Evolutionary conservation across 306 rosid species (phyloP), one percentile per base, ranked within the genome.

Genomic region (Abrus pulchellus): DNA sequence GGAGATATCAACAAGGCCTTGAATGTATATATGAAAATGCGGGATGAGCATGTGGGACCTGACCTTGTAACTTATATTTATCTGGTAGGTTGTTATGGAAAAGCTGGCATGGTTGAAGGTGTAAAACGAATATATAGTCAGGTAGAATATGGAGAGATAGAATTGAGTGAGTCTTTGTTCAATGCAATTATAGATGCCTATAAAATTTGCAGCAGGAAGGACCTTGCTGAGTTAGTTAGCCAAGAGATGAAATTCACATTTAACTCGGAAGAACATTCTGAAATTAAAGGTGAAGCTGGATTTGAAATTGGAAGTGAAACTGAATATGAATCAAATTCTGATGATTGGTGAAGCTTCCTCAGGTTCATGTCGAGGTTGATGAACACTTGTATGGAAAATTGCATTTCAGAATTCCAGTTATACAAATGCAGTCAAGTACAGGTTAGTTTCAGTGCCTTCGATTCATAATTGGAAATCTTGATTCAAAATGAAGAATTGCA

Each of bases 61-160:
- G 99, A 95, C 80, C 49, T 93, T 49, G 93, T 89, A 48, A 93
- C 98, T 0, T 74, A 91, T 12, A 88, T 93, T 28, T 76, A 84
- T 89, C 80, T 95, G 76, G 93, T 90, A 6, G 65, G 49, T 47
- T 95, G 98, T 76, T 93, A 93, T 87, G 99, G 93, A 79, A 89
- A 85, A 83, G 94, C 97, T 48, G 91, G 96, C 73, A 88, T 95
- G 93, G 63, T 95, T 54, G 94, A 88, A 88, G 99, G 97, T 20
- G 90, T 92, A 82, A 92, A 87, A 88, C 80, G 93, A 70, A 79
- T 95, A 62, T 89, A 90, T 83, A 80, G 90, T 84, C 92, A 82
- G 63, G 66, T 95, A 45, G 89, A 90, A 80, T 84, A 80, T 52
- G 96, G 87, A 78, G 89, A 93, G 77, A 87, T 90, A 1, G 88